A percentile compares a stretch with the other conserved stretches of the same genome.
Evolutionary conservation across 2,329 filamentous ascomycete genomes (phyloP).

Genomic region (Ramularia endophylla): DNA sequence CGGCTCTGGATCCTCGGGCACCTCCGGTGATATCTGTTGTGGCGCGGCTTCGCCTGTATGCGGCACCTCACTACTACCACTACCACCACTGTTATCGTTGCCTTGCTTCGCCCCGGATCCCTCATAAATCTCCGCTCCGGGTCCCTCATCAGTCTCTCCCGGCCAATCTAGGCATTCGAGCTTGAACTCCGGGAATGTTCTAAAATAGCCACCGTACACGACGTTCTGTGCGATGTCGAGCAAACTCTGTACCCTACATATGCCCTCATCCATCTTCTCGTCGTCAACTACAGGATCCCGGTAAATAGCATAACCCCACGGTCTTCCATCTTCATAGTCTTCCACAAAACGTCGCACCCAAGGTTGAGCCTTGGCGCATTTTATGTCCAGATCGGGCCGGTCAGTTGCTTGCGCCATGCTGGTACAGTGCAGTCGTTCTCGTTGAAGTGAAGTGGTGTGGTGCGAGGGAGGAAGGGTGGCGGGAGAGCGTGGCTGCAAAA

Average conservation of each 20-base stretch:
- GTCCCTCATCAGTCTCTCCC: not conserved
- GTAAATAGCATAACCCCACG: constrained; percentile 9
- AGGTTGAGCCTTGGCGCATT: constrained; percentile 1
- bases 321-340: constrained; percentile 22
- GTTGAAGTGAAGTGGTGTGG: too few species aligned
- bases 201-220: constrained; percentile 2
- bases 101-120: too few species aligned
- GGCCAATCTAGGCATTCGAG: constrained; percentile 1
- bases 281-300: constrained; percentile 5
- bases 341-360: constrained; percentile 4
- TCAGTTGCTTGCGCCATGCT: too few species aligned
- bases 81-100: too few species aligned
- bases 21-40: too few species aligned
- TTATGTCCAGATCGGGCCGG: too few species aligned
- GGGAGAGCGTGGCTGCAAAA: too few species aligned
- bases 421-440: too few species aligned
- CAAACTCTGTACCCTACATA: constrained; percentile 1
- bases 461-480: too few species aligned
- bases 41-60: too few species aligned
- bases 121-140: not conserved
- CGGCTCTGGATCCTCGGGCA: too few species aligned
- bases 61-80: too few species aligned
- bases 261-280: constrained; percentile 5
- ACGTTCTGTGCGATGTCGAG: not conserved
- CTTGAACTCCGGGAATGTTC: constrained; percentile 2